Evolutionary conservation across 129 eudicot species (phyloP).

Genomic region (Apium graveolens): DNA sequence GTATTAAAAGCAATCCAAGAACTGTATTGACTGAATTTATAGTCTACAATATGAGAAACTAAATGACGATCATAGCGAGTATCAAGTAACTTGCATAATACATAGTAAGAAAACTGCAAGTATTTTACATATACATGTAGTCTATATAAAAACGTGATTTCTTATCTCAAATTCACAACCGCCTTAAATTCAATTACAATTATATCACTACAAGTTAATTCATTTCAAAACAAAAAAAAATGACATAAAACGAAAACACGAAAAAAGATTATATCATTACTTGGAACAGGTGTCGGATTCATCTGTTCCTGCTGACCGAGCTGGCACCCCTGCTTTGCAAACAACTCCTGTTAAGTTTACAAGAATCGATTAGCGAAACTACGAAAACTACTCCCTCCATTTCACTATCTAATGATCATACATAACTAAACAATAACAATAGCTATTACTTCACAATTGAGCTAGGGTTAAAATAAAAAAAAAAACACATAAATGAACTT

Average conservation of each 20-base stretch:
- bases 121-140: too few species aligned
- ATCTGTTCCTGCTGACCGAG: background rate
- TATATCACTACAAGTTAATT: background rate
- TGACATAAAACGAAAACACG: background rate
- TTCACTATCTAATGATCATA: background rate
- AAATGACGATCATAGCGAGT: too few species aligned
- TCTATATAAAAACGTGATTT: too few species aligned
- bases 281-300: background rate
- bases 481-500: background rate
- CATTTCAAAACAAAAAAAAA: background rate
- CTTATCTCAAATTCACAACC: background rate
- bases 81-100: too few species aligned
- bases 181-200: background rate
- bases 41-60: too few species aligned
- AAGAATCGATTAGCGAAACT: background rate
- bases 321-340: background rate
- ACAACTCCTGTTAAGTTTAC: background rate
- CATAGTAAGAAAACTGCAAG: too few species aligned
- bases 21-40: background rate
- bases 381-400: background rate
- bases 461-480: background rate
- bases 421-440: background rate
- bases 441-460: background rate
- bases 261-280: background rate
- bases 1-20: background rate